Base-by-base conservation (phyloP, 106 monocot species). In the Dendrobium huoshanense region DNA sequence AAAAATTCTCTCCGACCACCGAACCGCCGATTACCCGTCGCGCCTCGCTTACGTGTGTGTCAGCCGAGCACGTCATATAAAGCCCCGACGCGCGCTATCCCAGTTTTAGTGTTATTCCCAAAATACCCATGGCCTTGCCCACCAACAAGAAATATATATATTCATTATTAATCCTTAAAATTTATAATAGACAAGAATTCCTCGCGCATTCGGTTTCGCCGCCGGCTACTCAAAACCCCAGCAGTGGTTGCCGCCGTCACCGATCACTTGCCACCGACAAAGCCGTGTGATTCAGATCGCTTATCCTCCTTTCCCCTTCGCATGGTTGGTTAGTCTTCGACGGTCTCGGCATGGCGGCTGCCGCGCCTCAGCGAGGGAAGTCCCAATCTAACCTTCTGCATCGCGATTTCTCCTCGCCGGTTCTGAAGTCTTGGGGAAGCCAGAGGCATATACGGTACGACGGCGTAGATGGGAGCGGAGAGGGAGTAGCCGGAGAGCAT, bases 381-480 rank as follows among this genome's bases (percentile, higher is more conserved):
- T 43, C 74, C 74, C 74, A 74, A 4, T 16, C 74, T 43, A 41
- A 74, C 20, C 74, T 74, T 42, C 74, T 74, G 2, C 74, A 15
- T 33, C 43, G 43, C 13, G 74, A 43, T 43, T 74, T 74, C 74
- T 74, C 74, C 19, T 84, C 84, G 49, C 13, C 74, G 19, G 40
- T 20, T 43, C 5, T 20, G 74, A 74, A 41, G 40, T 2, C 74
- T 1, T 41, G 41, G 41, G 74, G 74, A 18, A 74, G 15, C 74
- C 40, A 41, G 13, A 27, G 43, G 17, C 17, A 43, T 16, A 1
- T 74, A 1, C 42, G 74, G 43, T 74, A 29, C 74, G 74, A 43
- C 0, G 74, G 16, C 43, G 19, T 43, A 11, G 42, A 74, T 19
- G 40, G 42, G 16, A 27, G 37, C 33, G 81, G 75, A 25, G 85